phyloP scores from a whole-genome alignment of 1,284 basidiomycete genomes.

The Ceratobasidium sp. region DNA sequence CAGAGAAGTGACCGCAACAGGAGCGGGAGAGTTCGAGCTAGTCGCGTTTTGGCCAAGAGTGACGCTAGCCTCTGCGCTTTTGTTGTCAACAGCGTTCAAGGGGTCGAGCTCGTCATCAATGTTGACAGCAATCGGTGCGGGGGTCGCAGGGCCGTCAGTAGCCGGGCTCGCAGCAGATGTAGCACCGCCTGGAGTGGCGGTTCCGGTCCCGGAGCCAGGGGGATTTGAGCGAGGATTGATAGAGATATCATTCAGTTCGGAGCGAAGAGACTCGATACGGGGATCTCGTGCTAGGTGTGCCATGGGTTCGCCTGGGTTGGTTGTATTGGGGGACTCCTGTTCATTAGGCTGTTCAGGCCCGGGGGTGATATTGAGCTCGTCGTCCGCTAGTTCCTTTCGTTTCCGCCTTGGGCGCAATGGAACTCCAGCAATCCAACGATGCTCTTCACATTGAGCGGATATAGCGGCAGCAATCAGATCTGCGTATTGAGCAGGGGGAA shows the following conservation, averaged over 20 bases:
- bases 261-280: conserved; percentile 40
- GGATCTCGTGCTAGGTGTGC: conserved; percentile 13
- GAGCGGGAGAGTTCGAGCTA: neutral
- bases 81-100: conserved; percentile 6
- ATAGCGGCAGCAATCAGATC: conserved; percentile 88
- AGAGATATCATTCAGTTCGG: conserved; percentile 19
- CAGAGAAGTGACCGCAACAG: neutral
- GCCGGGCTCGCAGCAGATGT: conserved; percentile 37
- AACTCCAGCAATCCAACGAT: conserved; percentile 74
- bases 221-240: conserved; percentile 16
- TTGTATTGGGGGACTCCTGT: neutral
- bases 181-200: conserved; percentile 21
- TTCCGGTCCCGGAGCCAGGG: conserved; percentile 27
- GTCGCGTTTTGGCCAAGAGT: neutral
- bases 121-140: conserved; percentile 42
- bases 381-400: conserved; percentile 16
- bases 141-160: conserved; percentile 38
- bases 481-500: conserved; percentile 73
- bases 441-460: conserved; percentile 88
- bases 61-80: neutral
- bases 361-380: neutral
- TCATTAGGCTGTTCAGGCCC: neutral
- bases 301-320: neutral
- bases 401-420: conserved; percentile 51
- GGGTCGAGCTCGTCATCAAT: conserved; percentile 42